Evolutionary conservation across 129 eudicot genomes (phyloP).

Genomic region (Glebionis coronaria): DNA sequence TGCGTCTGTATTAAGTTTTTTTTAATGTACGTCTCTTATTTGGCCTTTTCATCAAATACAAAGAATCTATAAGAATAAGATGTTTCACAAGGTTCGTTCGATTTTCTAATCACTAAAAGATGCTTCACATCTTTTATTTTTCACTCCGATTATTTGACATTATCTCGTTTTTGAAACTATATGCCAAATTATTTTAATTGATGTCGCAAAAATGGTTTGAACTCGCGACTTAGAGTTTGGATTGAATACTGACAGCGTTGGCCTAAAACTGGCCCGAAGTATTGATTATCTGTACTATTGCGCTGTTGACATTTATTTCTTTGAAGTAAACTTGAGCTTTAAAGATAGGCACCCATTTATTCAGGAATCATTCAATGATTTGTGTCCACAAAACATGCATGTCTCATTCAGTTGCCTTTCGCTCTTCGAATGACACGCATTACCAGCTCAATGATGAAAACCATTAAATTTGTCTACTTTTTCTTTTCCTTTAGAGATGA

Average conservation of each 20-base stretch:
- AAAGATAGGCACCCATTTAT: not conserved
- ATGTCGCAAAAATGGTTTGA: not conserved
- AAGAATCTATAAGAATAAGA: not conserved
- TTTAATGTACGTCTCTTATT: not conserved
- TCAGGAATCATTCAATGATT: conserved; percentile 13
- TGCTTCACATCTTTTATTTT: not conserved
- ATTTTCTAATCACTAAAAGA: not conserved
- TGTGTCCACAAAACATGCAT: conserved; percentile 18
- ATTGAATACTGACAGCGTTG: too few relatives aligned
- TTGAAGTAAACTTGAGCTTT: not conserved
- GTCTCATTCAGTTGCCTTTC: conserved; percentile 5
- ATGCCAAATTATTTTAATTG: not conserved
- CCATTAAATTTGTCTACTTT: not conserved
- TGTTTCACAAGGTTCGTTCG: not conserved
- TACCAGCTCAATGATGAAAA: conserved; percentile 1
- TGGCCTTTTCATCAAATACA: not conserved
- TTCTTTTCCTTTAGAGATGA: not conserved
- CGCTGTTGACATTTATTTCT: not conserved
- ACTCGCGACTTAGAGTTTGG: too few relatives aligned
- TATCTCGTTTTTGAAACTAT: not conserved
- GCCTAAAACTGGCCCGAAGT: too few relatives aligned
- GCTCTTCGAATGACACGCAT: conserved; percentile 3
- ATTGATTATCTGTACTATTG: not conserved
- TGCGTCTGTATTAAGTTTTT: not conserved
- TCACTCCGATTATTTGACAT: not conserved